A percentile compares a stretch with the other conserved stretches of the same genome.
These are phyloP conservation scores for Flaveria bidentis DNA, from an alignment of 129 eudicot species.

Conservation along the genomic window DNA sequence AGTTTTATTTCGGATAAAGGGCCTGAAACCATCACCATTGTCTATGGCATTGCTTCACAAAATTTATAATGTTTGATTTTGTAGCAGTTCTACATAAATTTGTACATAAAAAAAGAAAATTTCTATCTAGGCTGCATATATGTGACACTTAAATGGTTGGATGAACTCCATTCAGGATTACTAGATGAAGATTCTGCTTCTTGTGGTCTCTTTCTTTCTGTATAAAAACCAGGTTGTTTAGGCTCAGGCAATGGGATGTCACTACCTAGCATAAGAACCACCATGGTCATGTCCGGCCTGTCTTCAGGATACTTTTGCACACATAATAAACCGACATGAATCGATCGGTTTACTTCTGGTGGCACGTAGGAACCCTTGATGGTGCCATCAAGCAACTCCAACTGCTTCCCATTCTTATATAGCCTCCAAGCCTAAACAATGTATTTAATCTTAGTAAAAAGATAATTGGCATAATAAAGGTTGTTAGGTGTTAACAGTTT, in stretches of 20 bases:
- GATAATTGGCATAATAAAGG: neutral
- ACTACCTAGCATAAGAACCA: conserved; percentile 51
- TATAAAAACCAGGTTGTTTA: conserved; percentile 54
- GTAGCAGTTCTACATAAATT: neutral
- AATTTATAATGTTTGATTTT: neutral
- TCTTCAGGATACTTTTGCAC: conserved; percentile 60
- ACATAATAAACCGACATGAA: conserved; percentile 46
- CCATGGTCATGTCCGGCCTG: conserved; percentile 54
- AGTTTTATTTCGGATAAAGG: too few relatives aligned
- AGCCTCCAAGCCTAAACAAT: conserved; percentile 48
- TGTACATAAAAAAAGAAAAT: neutral
- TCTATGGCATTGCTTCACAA: neutral
- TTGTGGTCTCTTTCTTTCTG: conserved; percentile 39
- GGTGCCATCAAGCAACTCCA: conserved; percentile 41
- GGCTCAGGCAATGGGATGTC: conserved; percentile 40
- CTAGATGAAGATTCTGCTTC: conserved; percentile 37
- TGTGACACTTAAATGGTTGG: conserved; percentile 40
- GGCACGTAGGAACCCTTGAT: conserved; percentile 16
- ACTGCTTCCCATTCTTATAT: conserved; percentile 34
- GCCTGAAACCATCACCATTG: neutral
- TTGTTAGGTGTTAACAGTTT: neutral
- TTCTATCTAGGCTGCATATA: conserved; percentile 41
- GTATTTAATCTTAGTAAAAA: neutral
- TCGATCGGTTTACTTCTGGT: conserved; percentile 37
- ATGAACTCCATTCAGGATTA: conserved; percentile 39